A percentile compares a stretch with the other conserved stretches of the same genome.
phyloP scores from a whole-genome alignment of 352 stramenopile genomes.

The Blastocystis sp. region DNA sequence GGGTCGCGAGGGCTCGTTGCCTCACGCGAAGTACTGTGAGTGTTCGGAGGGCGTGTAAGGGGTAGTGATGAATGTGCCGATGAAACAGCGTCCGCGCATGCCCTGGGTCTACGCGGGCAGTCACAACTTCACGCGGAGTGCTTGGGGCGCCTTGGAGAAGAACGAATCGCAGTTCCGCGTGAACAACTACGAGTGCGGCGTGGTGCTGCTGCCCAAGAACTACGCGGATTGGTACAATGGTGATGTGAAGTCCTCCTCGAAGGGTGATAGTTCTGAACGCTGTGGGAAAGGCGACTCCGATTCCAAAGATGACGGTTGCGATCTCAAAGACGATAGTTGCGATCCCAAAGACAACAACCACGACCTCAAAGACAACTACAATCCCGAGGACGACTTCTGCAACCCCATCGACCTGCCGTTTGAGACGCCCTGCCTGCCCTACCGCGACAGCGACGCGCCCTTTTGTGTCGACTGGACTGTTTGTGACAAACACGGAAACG shows the following conservation, averaged over 20 bases:
- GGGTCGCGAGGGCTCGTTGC: conserved; percentile 3
- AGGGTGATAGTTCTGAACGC: no score
- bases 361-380: no score
- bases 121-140: conserved; percentile 67
- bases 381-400: conserved; percentile 43
- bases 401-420: conserved; percentile 22
- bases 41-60: background rate
- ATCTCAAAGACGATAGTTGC: no score
- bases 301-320: no score
- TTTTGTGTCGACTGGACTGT: background rate
- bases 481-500: background rate
- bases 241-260: conserved; percentile 17
- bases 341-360: no score
- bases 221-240: conserved; percentile 59
- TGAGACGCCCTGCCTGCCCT: conserved; percentile 17
- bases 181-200: conserved; percentile 63
- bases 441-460: background rate
- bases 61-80: conserved; percentile 60
- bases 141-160: conserved; percentile 53
- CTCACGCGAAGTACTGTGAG: conserved; percentile 56
- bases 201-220: conserved; percentile 63
- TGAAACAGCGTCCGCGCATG: conserved; percentile 20
- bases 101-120: conserved; percentile 68
- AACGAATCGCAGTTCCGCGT: conserved; percentile 28
- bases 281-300: no score